These are phyloP conservation scores for Cydonia oblonga DNA, from an alignment of 331 rosid genomes.

Conservation along the genomic window DNA sequence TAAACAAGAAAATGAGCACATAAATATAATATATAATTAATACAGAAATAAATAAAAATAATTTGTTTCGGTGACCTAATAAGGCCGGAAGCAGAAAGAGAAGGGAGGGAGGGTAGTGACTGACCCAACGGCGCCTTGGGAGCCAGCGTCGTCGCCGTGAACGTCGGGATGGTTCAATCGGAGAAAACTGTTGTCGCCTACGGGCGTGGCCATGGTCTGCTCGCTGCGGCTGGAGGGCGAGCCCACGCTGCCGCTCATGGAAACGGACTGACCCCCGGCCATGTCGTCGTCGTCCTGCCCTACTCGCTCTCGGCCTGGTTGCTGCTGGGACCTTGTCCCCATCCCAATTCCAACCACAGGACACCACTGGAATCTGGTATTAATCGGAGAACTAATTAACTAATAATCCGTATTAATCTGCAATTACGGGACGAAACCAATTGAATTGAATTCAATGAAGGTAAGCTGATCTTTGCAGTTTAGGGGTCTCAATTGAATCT, in stretches of 20 bases:
- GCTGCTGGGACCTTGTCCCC: conserved; percentile 63
- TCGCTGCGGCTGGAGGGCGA: conserved; percentile 83
- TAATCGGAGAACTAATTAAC: neutral
- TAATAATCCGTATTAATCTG: neutral
- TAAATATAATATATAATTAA: no score
- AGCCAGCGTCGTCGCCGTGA: conserved; percentile 73
- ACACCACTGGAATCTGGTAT: neutral
- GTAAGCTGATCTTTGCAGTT: neutral
- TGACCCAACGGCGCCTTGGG: conserved; percentile 71
- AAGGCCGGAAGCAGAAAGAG: neutral
- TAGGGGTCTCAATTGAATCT: neutral
- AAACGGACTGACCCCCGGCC: conserved; percentile 48
- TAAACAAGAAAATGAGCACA: neutral
- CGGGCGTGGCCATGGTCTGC: conserved; percentile 79
- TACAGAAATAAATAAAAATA: neutral
- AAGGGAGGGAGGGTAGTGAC: conserved; percentile 17
- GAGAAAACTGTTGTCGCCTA: conserved; percentile 50
- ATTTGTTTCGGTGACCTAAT: neutral
- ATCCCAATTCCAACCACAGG: conserved; percentile 12
- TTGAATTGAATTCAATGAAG: neutral
- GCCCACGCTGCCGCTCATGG: conserved; percentile 82
- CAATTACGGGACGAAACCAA: neutral
- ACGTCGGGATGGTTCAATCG: conserved; percentile 64
- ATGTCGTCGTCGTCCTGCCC: conserved; percentile 64
- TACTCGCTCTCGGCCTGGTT: conserved; percentile 17